A percentile compares a stretch with the other conserved stretches of the same genome.
Conservation (phyloP, 2,329 filamentous ascomycete species). For the Botryotinia globosa region DNA sequence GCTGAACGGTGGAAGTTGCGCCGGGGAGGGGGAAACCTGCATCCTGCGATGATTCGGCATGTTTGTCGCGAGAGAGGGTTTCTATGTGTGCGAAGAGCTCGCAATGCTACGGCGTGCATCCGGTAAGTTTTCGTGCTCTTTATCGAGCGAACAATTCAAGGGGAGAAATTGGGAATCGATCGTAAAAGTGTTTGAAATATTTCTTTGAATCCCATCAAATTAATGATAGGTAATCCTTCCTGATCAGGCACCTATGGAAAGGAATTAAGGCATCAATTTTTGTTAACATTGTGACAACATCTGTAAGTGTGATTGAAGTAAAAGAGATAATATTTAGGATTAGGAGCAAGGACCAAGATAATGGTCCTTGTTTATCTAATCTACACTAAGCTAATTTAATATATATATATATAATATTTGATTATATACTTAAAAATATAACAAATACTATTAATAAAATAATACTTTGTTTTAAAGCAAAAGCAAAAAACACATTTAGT, state of each 20-base stretch:
- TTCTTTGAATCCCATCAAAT: constrained; percentile 2
- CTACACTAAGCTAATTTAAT: no score
- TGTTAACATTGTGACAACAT: not conserved
- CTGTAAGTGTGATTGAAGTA: no score
- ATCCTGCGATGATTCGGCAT: constrained; percentile 37
- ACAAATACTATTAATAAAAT: no score
- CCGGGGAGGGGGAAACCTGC: constrained; percentile 31
- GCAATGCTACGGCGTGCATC: constrained; percentile 38
- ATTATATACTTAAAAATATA: no score
- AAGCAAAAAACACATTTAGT: no score
- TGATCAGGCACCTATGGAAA: not conserved
- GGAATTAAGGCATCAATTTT: not conserved
- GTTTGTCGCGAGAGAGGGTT: constrained; percentile 32
- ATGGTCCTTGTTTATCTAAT: no score
- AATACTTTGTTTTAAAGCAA: no score
- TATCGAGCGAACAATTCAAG: constrained; percentile 11
- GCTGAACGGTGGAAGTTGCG: constrained; percentile 37
- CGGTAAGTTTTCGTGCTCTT: constrained; percentile 32
- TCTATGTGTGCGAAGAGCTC: constrained; percentile 34
- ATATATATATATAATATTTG: no score
- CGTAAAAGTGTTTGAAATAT: constrained; percentile 3
- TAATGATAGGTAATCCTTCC: not conserved
- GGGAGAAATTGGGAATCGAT: not conserved
- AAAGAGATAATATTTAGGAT: no score
- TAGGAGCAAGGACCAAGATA: no score